Conservation (phyloP, 768 basidiomycete species). For the Phanerodontia chrysosporium region DNA sequence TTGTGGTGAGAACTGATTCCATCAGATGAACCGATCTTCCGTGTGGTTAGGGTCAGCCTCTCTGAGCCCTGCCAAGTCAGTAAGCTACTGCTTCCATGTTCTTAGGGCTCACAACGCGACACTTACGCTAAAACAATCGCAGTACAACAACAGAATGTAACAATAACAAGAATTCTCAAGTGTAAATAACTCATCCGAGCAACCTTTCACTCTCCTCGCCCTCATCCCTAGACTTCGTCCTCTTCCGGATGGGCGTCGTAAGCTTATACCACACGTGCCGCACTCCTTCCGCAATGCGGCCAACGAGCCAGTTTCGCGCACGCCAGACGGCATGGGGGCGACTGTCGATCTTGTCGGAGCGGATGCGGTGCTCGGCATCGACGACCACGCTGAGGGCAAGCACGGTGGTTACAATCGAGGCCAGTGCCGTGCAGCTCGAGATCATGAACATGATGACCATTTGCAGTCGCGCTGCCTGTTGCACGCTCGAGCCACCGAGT, state of each 20-base stretch:
- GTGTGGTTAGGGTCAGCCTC: too few relatives aligned
- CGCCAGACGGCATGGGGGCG: slow-evolving; percentile 23
- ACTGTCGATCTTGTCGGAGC: slow-evolving; percentile 55
- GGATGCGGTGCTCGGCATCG: slow-evolving; percentile 62
- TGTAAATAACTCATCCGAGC: too few relatives aligned
- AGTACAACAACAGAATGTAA: too few relatives aligned
- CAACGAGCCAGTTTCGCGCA: slow-evolving; percentile 28
- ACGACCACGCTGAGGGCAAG: slow-evolving; percentile 59
- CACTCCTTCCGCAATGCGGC: slow-evolving; percentile 11
- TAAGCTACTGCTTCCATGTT: too few relatives aligned
- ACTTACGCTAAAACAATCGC: too few relatives aligned
- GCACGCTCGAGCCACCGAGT: slow-evolving; percentile 78
- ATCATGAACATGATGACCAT: slow-evolving; percentile 98
- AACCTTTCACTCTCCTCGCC: slow-evolving; percentile 20
- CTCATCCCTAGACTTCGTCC: slow-evolving; percentile 7
- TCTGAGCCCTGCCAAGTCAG: too few relatives aligned
- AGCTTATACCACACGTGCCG: slow-evolving; percentile 4
- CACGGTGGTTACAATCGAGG: slow-evolving; percentile 60
- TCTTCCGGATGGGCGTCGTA: neutral
- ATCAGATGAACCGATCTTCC: neutral
- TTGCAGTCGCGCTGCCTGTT: slow-evolving; percentile 82
- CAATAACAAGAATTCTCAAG: too few relatives aligned
- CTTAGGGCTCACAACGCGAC: too few relatives aligned
- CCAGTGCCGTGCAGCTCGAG: slow-evolving; percentile 68
- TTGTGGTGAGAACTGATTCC: neutral